phyloP scores from a whole-genome alignment of 2,329 filamentous ascomycete genomes.

The Byssothecium circinans region DNA sequence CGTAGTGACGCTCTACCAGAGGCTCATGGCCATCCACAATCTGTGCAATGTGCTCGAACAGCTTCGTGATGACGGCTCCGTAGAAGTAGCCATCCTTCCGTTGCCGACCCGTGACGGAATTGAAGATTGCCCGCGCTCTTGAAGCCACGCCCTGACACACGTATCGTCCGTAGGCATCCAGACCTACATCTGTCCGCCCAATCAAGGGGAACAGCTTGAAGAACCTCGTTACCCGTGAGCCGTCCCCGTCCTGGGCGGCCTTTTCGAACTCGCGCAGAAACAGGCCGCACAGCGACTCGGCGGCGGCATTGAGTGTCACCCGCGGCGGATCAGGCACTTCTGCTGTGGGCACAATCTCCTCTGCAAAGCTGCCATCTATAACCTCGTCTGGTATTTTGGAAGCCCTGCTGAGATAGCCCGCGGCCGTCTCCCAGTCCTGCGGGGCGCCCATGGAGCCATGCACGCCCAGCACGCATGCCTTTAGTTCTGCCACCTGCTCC shows the following conservation, averaged over 20 bases:
- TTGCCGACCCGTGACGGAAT: conserved; percentile 64
- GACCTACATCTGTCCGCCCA: conserved; percentile 79
- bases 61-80: conserved; percentile 81
- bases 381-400: conserved; percentile 79
- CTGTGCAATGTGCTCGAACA: conserved; percentile 97
- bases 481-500: conserved; percentile 94
- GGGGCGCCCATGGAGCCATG: conserved; percentile 95
- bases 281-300: conserved; percentile 84
- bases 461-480: conserved; percentile 92
- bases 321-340: conserved; percentile 92
- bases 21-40: conserved; percentile 91
- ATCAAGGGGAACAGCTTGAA: conserved; percentile 98
- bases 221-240: conserved; percentile 87
- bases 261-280: conserved; percentile 96
- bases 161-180: conserved; percentile 94
- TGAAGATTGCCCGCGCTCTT: conserved; percentile 77
- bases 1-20: conserved; percentile 92
- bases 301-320: conserved; percentile 81
- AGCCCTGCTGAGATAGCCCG: conserved; percentile 82
- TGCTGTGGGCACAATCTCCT: conserved; percentile 89
- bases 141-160: conserved; percentile 93
- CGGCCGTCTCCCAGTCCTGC: conserved; percentile 98
- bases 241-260: conserved; percentile 83
- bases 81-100: conserved; percentile 85
- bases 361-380: conserved; percentile 80